Conservation (phyloP, 371 early-diverging fungal genomes). For the Neoconidiobolus thromboides region DNA sequence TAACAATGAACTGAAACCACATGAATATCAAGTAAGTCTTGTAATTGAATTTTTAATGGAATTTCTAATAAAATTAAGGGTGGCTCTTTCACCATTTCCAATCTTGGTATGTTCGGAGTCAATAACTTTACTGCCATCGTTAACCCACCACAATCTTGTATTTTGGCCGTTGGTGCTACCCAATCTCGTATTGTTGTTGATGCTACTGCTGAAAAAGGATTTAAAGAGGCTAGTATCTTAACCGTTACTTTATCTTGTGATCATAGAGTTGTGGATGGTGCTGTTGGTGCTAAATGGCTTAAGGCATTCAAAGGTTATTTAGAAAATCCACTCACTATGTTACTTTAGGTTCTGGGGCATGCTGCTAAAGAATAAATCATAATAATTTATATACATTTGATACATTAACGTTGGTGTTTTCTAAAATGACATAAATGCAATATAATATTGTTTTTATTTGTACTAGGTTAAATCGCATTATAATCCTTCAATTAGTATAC, state of each 20-base stretch:
- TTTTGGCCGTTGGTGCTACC: conserved; percentile 81
- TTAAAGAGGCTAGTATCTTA: conserved; percentile 20
- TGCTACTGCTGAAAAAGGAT: conserved; percentile 14
- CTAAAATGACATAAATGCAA: no score
- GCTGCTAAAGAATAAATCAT: no score
- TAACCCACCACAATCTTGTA: conserved; percentile 91
- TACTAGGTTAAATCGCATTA: no score
- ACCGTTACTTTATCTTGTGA: conserved; percentile 83
- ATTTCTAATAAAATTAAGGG: conserved; percentile 18
- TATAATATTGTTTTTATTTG: no score
- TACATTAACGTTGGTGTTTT: no score
- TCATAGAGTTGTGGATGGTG: conserved; percentile 95
- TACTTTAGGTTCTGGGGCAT: conserved; percentile 37
- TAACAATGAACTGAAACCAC: conserved; percentile 72
- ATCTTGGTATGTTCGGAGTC: conserved; percentile 95
- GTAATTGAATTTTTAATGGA: background rate
- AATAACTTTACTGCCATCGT: conserved; percentile 92
- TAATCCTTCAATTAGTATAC: no score
- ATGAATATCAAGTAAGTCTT: conserved; percentile 69
- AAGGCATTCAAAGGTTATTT: conserved; percentile 79
- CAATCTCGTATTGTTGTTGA: conserved; percentile 70
- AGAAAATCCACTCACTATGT: conserved; percentile 88
- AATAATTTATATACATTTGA: no score
- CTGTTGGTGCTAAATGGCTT: conserved; percentile 85
- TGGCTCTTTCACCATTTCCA: conserved; percentile 94